These are phyloP conservation scores for Penicillium sp. DNA, from an alignment of 2,329 filamentous ascomycete genomes.

Conservation along the genomic window DNA sequence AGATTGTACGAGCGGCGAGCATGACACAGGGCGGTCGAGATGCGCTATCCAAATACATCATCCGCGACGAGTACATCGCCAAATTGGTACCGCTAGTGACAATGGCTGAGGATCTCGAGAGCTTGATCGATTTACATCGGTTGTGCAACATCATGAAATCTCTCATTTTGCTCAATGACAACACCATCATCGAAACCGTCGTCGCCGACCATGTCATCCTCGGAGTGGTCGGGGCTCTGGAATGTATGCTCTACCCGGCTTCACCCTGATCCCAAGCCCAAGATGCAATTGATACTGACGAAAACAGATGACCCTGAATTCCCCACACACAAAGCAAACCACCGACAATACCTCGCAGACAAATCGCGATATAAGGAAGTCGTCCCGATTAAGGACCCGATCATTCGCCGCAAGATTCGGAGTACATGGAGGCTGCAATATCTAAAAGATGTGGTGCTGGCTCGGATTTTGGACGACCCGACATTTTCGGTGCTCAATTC, in stretches of 20 bases:
- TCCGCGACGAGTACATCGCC: slow-evolving; percentile 80
- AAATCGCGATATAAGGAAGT: slow-evolving; percentile 94
- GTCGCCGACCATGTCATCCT: slow-evolving; percentile 86
- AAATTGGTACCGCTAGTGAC: slow-evolving; percentile 84
- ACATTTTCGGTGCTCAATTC: slow-evolving; percentile 98
- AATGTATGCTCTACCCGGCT: slow-evolving; percentile 57
- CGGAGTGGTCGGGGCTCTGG: slow-evolving; percentile 90
- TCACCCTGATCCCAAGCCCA: not conserved
- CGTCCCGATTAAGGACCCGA: slow-evolving; percentile 80
- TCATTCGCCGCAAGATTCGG: slow-evolving; percentile 86
- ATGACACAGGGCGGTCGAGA: slow-evolving; percentile 75
- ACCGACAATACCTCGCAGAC: slow-evolving; percentile 87
- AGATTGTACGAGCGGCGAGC: slow-evolving; percentile 76
- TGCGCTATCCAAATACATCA: slow-evolving; percentile 80
- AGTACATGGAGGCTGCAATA: slow-evolving; percentile 95
- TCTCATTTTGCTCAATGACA: slow-evolving; percentile 91
- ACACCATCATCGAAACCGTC: slow-evolving; percentile 86
- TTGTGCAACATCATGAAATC: slow-evolving; percentile 98
- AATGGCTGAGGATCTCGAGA: slow-evolving; percentile 88
- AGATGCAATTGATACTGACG: slow-evolving; percentile 1
- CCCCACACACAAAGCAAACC: slow-evolving; percentile 94
- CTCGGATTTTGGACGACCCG: slow-evolving; percentile 92
- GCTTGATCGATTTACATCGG: slow-evolving; percentile 78
- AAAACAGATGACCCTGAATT: slow-evolving; percentile 84
- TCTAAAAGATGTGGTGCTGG: slow-evolving; percentile 96